Evolutionary conservation across 768 basidiomycete species (phyloP).

Genomic region (Arthromyces matolae): DNA sequence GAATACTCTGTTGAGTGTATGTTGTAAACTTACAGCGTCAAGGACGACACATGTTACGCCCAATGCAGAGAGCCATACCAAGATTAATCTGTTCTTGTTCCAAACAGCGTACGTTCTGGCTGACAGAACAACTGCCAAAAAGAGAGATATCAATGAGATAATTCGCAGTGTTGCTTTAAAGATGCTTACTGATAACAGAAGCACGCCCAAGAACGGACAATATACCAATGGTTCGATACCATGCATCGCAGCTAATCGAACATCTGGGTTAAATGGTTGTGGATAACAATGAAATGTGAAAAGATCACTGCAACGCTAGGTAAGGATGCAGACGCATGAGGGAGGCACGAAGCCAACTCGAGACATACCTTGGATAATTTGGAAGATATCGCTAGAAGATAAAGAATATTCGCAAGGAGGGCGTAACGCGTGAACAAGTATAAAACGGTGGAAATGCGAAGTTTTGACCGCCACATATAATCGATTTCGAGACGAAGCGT

Average conservation of each 20-base stretch:
- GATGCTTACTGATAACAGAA: conserved; percentile 18
- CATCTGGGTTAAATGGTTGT: not conserved
- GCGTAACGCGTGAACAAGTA: conserved; percentile 27
- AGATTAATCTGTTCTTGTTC: conserved; percentile 8
- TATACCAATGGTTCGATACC: conserved; percentile 11
- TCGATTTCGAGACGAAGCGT: conserved; percentile 23
- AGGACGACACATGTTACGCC: conserved; percentile 12
- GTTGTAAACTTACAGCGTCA: conserved; percentile 5
- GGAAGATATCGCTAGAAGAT: conserved; percentile 19
- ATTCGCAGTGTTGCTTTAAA: not conserved
- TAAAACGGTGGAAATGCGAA: conserved; percentile 20
- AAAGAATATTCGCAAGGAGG: conserved; percentile 23
- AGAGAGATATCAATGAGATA: not conserved
- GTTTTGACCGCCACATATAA: conserved; percentile 22
- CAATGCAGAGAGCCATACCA: conserved; percentile 12
- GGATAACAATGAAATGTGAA: not conserved
- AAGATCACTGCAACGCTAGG: not conserved
- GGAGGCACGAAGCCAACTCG: not conserved
- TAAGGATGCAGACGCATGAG: not conserved
- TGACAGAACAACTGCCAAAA: conserved; percentile 20
- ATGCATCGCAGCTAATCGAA: conserved; percentile 13
- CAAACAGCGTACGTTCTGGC: conserved; percentile 20
- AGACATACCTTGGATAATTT: conserved; percentile 14
- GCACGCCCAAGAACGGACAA: conserved; percentile 10
- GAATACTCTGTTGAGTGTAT: not conserved